These are phyloP conservation scores for Cutaneotrichosporon dermatis DNA, from an alignment of 1,284 basidiomycete species.

Conservation along the genomic window DNA sequence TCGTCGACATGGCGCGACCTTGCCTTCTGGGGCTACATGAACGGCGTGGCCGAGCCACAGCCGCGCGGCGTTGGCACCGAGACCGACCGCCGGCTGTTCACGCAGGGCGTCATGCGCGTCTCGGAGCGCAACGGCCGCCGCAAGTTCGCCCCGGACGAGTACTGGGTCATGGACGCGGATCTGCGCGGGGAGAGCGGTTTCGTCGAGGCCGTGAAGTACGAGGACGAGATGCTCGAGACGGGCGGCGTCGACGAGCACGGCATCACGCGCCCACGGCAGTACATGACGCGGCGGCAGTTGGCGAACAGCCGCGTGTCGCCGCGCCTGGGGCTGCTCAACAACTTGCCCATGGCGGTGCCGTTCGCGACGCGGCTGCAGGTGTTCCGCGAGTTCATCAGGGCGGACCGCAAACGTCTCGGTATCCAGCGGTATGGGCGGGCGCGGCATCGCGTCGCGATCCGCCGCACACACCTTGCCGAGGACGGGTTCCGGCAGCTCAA, in stretches of 20 bases:
- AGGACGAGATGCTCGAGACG: conserved; percentile 49
- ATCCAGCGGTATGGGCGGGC: conserved; percentile 26
- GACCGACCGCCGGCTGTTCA: conserved; percentile 64
- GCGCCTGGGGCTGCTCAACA: conserved; percentile 84
- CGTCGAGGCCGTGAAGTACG: conserved; percentile 79
- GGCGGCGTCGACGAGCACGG: conserved; percentile 18
- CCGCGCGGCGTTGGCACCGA: conserved; percentile 54
- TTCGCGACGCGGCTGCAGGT: conserved; percentile 86
- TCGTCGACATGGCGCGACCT: conserved; percentile 46
- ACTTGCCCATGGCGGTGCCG: conserved; percentile 93
- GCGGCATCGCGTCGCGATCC: conserved; percentile 56
- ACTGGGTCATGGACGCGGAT: conserved; percentile 71
- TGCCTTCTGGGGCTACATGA: conserved; percentile 46
- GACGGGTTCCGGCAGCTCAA: conserved; percentile 75
- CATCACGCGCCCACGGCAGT: conserved; percentile 9
- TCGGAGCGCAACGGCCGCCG: conserved; percentile 79
- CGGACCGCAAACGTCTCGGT: conserved; percentile 40
- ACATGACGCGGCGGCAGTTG: conserved; percentile 57
- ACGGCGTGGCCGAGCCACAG: conserved; percentile 50
- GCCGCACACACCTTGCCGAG: conserved; percentile 71
- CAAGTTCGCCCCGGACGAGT: conserved; percentile 70
- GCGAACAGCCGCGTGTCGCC: conserved; percentile 64
- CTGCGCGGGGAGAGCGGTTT: conserved; percentile 75
- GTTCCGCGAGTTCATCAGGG: conserved; percentile 72
- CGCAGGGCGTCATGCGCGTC: conserved; percentile 69